A percentile compares a stretch with the other conserved stretches of the same genome.
phyloP scores from a whole-genome alignment of 441 rosid species.

The Populus tomentosa region DNA sequence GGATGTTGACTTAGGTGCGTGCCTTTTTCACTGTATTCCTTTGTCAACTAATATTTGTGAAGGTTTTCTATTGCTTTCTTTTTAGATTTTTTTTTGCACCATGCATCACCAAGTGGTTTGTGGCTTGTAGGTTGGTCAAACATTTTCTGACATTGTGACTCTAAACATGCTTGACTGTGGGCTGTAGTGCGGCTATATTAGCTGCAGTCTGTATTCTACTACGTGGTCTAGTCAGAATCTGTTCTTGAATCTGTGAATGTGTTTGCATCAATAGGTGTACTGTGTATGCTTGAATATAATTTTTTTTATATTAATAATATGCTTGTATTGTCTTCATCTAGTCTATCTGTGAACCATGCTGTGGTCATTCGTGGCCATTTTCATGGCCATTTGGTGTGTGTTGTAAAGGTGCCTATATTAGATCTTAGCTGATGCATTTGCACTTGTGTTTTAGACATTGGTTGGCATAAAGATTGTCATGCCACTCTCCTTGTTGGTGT shows the following conservation, averaged over 20 bases:
- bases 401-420: background rate
- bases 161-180: background rate
- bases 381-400: background rate
- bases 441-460: background rate
- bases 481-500: background rate
- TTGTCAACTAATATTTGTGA: slow-evolving; percentile 3
- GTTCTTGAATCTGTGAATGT: background rate
- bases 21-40: background rate
- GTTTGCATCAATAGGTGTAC: background rate
- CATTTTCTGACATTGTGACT: background rate
- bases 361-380: background rate
- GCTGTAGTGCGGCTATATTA: background rate
- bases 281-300: background rate
- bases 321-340: background rate
- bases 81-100: background rate
- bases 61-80: background rate
- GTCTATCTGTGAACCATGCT: background rate
- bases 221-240: background rate
- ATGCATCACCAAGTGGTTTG: background rate
- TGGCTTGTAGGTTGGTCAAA: background rate
- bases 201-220: no score
- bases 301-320: no score
- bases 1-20: slow-evolving; percentile 74
- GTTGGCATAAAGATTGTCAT: background rate
- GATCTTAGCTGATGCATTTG: background rate